Base-by-base conservation (phyloP, 805 yeast species). In the Debaryomyces tyrocola region DNA sequence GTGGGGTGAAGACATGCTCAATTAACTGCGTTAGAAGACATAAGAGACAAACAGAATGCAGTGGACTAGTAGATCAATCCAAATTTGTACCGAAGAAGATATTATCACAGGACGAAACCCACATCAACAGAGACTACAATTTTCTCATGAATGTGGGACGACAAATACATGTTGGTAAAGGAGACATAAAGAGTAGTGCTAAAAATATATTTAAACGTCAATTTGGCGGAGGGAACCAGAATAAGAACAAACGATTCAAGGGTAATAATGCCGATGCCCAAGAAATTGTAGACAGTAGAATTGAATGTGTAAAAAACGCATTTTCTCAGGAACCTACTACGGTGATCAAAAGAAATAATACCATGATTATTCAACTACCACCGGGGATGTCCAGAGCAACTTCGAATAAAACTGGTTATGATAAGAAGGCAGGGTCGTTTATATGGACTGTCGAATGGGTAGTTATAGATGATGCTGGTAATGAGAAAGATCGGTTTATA, bases 371-470 rank as follows among this genome's bases (percentile, higher is more conserved):
- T 20, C 69, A 74, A 27, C 60, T 86, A 20, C 95, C 96, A 0
- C 68, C 69, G 18, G 96, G 94, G 0, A 87, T 90, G 95, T 76
- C 82, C 14, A 66, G 96, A 40, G 73, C 87, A 2, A 58, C 59
- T 4, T 62, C 73, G 46, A 90, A 90, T 59, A 84, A 82, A 54
- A 78, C 90, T 0, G 82, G 83, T 3, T 87, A 82, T 75, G 91
- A 89, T 60, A 79, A 80, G 59, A 76, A 76, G 49, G 66, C 73
- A 49, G 79, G 82, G 43, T 61, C 77, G 6, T 89, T 78, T 60
- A 78, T 78, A 14, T 90, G 97, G 97, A 84, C 95, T 0, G 65
- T 90, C 0, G 96, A 90, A 60, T 86, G 90, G 87, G 59, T 79
- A 0, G 49, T 83, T 2, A 61, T 78, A 4, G 64, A 62, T 11